A percentile compares a stretch with the other conserved stretches of the same genome.
Evolutionary conservation across 2,329 filamentous ascomycete species (phyloP).

Genomic region (Trichoderma cornu-damae): DNA sequence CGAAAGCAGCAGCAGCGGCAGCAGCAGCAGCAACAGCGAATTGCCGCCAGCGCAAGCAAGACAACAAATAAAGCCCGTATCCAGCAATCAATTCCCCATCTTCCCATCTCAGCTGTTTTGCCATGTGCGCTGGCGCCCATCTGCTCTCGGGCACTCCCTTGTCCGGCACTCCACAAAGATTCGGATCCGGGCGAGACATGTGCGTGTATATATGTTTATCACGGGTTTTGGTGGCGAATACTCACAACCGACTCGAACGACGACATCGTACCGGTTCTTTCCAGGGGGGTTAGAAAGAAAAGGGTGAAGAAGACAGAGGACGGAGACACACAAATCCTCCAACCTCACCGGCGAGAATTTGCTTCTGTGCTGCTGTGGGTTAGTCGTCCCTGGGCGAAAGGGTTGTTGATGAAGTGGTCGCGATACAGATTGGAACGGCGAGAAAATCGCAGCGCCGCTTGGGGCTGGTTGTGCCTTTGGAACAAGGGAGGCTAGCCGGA

Average conservation of each 20-base stretch:
- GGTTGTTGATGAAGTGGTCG: conserved; percentile 38
- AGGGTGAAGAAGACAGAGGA: conserved; percentile 32
- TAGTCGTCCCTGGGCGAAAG: conserved; percentile 37
- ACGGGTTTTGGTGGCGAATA: conserved; percentile 30
- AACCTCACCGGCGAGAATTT: conserved; percentile 37
- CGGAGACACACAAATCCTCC: conserved; percentile 35
- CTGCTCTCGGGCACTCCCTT: conserved; percentile 5
- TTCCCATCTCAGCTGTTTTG: background rate
- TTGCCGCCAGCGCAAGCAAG: conserved; percentile 1
- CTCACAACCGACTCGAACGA: conserved; percentile 67
- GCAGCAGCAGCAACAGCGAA: conserved; percentile 7
- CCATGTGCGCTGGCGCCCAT: conserved; percentile 3
- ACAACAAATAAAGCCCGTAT: background rate
- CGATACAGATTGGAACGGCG: conserved; percentile 35
- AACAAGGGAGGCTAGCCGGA: conserved; percentile 31
- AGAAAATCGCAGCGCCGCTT: conserved; percentile 39
- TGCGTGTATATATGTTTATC: conserved; percentile 1
- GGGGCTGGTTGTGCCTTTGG: conserved; percentile 39
- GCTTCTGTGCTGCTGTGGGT: conserved; percentile 39
- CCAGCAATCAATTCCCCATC: conserved; percentile 5
- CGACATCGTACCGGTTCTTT: conserved; percentile 54
- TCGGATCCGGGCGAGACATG: conserved; percentile 15
- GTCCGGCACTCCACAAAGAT: conserved; percentile 8
- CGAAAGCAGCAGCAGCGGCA: conserved; percentile 8
- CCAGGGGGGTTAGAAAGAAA: conserved; percentile 29